Percentiles rank a stretch among this genome's conserved stretches.
These are phyloP conservation scores for Sarocladium strictum DNA, from an alignment of 2,329 filamentous ascomycete species.

Conservation along the genomic window DNA sequence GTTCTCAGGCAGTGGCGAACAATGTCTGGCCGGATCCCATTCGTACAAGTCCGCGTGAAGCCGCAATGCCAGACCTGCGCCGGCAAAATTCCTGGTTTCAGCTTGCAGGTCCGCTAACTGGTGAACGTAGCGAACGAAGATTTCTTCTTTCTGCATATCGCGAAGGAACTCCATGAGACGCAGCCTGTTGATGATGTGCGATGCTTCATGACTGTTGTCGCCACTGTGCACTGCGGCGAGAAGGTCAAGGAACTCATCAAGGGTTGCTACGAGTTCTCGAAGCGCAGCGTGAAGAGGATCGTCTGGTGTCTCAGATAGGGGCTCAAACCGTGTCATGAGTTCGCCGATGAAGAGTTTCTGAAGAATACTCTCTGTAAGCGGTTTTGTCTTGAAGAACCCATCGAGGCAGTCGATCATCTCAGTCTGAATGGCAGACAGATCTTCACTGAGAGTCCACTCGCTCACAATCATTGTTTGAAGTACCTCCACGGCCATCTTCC, in stretches of 20 bases:
- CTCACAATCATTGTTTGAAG: constrained; percentile 97
- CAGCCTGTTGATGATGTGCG: constrained; percentile 80
- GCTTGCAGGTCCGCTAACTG: constrained; percentile 77
- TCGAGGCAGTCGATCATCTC: constrained; percentile 96
- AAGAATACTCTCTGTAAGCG: constrained; percentile 78
- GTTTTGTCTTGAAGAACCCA: constrained; percentile 80
- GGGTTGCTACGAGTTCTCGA: constrained; percentile 71
- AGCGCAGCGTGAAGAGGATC: constrained; percentile 73
- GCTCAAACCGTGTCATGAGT: constrained; percentile 73
- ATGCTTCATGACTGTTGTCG: constrained; percentile 66
- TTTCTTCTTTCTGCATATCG: constrained; percentile 95
- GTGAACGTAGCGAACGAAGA: constrained; percentile 93
- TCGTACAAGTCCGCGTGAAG: constrained; percentile 90
- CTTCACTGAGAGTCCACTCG: constrained; percentile 94
- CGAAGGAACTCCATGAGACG: constrained; percentile 93
- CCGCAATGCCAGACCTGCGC: constrained; percentile 82
- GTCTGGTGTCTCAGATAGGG: constrained; percentile 57
- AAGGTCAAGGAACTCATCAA: constrained; percentile 87
- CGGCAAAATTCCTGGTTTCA: constrained; percentile 70
- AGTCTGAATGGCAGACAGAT: constrained; percentile 84
- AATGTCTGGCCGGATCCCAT: constrained; percentile 70
- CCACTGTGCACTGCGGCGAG: constrained; percentile 83
- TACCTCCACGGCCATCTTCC: constrained; percentile 86
- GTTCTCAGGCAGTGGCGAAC: constrained; percentile 65
- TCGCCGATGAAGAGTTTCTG: constrained; percentile 92